Evolutionary conservation across 106 monocot genomes (phyloP).

Genomic region (Dendrobium chrysotoxum): DNA sequence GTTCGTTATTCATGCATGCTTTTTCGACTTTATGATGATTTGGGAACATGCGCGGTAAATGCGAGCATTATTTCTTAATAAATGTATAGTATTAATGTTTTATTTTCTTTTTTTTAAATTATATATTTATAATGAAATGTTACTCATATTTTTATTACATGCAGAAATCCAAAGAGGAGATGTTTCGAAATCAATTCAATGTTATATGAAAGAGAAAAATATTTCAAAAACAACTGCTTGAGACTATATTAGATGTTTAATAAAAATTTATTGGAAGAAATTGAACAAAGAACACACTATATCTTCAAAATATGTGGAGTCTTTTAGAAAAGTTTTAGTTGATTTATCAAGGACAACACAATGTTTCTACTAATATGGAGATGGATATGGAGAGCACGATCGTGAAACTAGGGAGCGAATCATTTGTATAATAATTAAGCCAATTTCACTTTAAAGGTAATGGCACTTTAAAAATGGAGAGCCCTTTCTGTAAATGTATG

Average conservation of each 20-base stretch:
- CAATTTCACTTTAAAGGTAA: not conserved
- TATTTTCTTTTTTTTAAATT: not conserved
- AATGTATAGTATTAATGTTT: not conserved
- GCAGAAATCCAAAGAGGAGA: no score
- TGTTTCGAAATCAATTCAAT: no score
- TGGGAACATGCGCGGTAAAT: constrained; percentile 19
- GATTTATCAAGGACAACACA: not conserved
- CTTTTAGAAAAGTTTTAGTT: not conserved
- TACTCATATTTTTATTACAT: no score
- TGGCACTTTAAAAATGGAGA: no score
- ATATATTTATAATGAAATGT: not conserved
- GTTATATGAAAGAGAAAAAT: no score
- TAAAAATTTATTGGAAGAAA: not conserved
- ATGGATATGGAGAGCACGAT: not conserved
- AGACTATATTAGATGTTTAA: constrained; percentile 7
- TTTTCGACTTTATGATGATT: constrained; percentile 21
- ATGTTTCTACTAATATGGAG: constrained; percentile 7
- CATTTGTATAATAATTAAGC: not conserved
- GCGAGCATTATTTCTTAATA: not conserved
- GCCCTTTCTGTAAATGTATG: no score
- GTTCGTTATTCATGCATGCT: not conserved
- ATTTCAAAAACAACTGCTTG: no score
- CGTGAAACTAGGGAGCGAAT: not conserved
- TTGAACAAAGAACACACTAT: not conserved
- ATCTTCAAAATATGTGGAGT: not conserved